Base-by-base conservation (phyloP, 1,284 basidiomycete species). In the Austroboletus rostrupii region DNA sequence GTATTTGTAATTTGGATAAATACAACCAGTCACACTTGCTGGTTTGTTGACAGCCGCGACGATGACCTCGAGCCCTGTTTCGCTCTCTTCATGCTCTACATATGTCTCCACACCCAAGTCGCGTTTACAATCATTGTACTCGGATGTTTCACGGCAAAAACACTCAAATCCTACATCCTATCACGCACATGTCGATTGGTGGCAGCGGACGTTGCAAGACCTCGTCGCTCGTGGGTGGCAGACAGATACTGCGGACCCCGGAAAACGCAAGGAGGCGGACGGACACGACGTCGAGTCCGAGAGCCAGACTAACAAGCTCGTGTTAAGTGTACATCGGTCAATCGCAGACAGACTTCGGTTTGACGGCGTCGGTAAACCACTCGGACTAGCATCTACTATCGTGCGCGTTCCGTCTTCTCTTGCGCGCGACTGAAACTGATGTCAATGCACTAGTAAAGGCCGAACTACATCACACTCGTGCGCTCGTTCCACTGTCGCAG, bases 71-170 rank as follows among this genome's bases (percentile, higher is more conserved):
- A 47, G 38, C 5, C 37, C 57, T 57, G 28, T 57, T 54, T 41
- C 31, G 26, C 59, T 72, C 6, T 51, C 66, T 33, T 64, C 66
- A 5, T 72, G 82, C 16, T 66, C 75, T 28, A 75, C 80, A 33
- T 87, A 79, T 53, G 63, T 71, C 14, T 72, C 74, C 0, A 73
- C 76, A 3, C 81, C 79, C 11, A 75, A 65, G 33, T 77, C 74
- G 17, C 85, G 92, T 11, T 75, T 97, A 0, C 85, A 88, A 57
- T 84, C 92, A 0, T 75, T 97, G 14, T 97, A 95, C 69, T 86
- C 93, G 3, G 92, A 95, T 61, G 84, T 96, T 49, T 84, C 90
- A 0, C 76, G 83, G 8, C 92, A 95, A 70, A 89, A 87, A 57
- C 72, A 80, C 29, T 87, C 91, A 2, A 96, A 97, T 65, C 87